A percentile compares a stretch with the other conserved stretches of the same genome.
Evolutionary conservation across 768 basidiomycete genomes (phyloP).

Genomic region (Termitomyces sp.): DNA sequence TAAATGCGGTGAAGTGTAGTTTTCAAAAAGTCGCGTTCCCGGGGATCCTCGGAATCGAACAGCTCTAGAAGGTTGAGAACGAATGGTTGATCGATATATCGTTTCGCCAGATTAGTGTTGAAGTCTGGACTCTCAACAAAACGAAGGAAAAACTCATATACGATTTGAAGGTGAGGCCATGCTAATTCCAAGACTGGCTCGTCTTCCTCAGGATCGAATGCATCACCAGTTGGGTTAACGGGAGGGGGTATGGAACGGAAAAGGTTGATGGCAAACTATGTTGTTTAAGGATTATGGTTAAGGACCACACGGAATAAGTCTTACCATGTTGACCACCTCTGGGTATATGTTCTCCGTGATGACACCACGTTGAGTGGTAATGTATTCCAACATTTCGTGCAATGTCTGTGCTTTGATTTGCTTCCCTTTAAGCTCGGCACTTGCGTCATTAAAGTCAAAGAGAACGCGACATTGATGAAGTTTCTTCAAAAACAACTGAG

Average conservation of each 20-base stretch:
- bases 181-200: constrained; percentile 98
- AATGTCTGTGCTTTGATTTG: constrained; percentile 98
- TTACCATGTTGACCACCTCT: constrained; percentile 96
- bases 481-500: constrained; percentile 90
- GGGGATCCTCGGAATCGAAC: constrained; percentile 97
- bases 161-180: constrained; percentile 99
- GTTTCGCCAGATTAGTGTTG: constrained; percentile 96
- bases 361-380: constrained; percentile 92
- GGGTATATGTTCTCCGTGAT: constrained; percentile 98
- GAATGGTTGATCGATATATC: constrained; percentile 94
- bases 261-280: constrained; percentile 93
- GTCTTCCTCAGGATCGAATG: constrained; percentile 99
- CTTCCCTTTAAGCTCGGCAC: constrained; percentile 92
- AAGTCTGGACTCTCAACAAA: constrained; percentile 98
- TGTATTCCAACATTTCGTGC: constrained; percentile 98
- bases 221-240: constrained; percentile 96
- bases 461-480: constrained; percentile 94
- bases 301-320: constrained; percentile 22
- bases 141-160: constrained; percentile 99
- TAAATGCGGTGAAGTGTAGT: constrained; percentile 99
- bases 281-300: constrained; percentile 3
- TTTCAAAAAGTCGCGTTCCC: constrained; percentile 98
- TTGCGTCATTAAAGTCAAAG: constrained; percentile 99
- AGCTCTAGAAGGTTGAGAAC: constrained; percentile 95
- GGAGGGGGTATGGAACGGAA: constrained; percentile 99